phyloP scores from a whole-genome alignment of 495 filamentous ascomycete genomes.

The Daldinia loculata region DNA sequence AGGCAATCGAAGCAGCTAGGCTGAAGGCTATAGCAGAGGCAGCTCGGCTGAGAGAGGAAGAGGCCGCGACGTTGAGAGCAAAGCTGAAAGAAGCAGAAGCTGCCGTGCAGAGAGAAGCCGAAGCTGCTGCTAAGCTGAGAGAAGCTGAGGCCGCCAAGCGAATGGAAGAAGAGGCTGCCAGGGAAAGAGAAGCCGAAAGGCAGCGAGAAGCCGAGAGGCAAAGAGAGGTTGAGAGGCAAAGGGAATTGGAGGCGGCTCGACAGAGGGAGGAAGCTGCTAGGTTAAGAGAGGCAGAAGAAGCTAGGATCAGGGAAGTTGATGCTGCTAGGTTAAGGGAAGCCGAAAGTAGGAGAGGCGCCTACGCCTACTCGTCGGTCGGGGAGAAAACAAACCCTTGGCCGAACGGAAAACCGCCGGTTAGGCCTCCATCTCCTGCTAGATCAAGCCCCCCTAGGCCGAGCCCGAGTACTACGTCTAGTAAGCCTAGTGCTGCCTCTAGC shows the following conservation, averaged over 20 bases:
- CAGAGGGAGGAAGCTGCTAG: conserved; percentile 39
- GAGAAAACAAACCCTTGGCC: conserved; percentile 67
- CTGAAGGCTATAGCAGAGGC: conserved; percentile 1
- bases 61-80: conserved; percentile 7
- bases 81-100: conserved; percentile 47
- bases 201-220: conserved; percentile 26
- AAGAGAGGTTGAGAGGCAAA: conserved; percentile 38
- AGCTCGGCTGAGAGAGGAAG: conserved; percentile 2
- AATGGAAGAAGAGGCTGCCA: conserved; percentile 45
- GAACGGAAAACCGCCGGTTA: conserved; percentile 53
- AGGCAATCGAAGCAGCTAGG: background rate
- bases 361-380: conserved; percentile 63
- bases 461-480: conserved; percentile 43
- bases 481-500: conserved; percentile 28
- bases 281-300: conserved; percentile 40
- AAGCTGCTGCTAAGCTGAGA: conserved; percentile 32
- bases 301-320: conserved; percentile 45
- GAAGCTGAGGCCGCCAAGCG: conserved; percentile 38
- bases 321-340: conserved; percentile 32
- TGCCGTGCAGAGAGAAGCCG: conserved; percentile 40
- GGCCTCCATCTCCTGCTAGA: conserved; percentile 1
- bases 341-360: conserved; percentile 46
- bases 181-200: conserved; percentile 42
- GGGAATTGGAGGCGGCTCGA: conserved; percentile 40
- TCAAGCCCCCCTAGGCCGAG: conserved; percentile 40